Evolutionary conservation across 192 early-diverging fungal species (phyloP), one percentile per base, ranked within the genome.

Genomic region (Podila verticillata): DNA sequence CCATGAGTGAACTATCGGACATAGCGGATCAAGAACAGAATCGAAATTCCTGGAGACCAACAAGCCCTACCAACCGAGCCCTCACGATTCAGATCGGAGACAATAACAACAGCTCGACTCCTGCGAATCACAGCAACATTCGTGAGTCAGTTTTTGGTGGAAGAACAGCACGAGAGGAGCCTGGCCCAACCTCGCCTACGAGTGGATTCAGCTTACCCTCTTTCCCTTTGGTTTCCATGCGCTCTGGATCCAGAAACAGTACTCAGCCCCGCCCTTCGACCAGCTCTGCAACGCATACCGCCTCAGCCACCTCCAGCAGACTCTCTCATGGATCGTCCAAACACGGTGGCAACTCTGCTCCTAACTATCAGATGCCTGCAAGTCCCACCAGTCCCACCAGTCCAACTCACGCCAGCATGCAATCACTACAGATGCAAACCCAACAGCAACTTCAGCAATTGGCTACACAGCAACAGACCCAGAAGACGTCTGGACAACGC

Each of bases 91-190:
- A 71, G 26, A 48, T 26, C 28, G 63, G 68, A 22, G 65, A 54
- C 26, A 51, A 48, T 19, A 34, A 63, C 26, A 34, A 30, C 7
- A 39, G n/a, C 7, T 51, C 22, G 28, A 63, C 48, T 28, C 24
- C 22, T 17, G 57, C 51, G 7, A 58, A 39, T 19, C 67, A 61
- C 32, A 68, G 31, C 20, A 70, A 66, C 35, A 72, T 80, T 9
- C 77, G 77, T 1, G 77, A 80, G 29, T 80, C 77, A 13, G 77
- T 80, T 20, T 80, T 80, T 72, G 77, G 77, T 44, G 75, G 75
- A 63, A 68, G 75, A 17, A 79, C 75, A 26, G 24, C 65, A 0
- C 51, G 70, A 24, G 77, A 80, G 20, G 77, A 72, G 10, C 39
- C 48, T 5, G 29, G 57, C 1, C 65, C 66, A 9, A 60, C 57